These are phyloP conservation scores for Suillus decipiens DNA, from an alignment of 768 basidiomycete species.

Conservation along the genomic window DNA sequence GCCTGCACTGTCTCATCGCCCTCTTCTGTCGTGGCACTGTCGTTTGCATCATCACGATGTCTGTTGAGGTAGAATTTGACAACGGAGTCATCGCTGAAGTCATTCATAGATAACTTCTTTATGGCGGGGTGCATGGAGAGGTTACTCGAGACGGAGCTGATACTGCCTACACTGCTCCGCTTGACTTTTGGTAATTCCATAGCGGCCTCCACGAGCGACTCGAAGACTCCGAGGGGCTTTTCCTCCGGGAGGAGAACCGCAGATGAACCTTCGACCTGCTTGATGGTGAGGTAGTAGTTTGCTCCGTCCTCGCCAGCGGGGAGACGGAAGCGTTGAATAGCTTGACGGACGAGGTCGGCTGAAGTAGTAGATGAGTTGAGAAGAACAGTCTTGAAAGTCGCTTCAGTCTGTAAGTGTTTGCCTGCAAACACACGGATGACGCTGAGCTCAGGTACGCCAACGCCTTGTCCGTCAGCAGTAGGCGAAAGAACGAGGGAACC, in stretches of 20 bases:
- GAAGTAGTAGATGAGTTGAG: slow-evolving; percentile 86
- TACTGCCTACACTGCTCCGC: slow-evolving; percentile 89
- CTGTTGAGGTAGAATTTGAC: slow-evolving; percentile 97
- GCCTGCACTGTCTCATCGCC: slow-evolving; percentile 43
- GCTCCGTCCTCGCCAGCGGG: slow-evolving; percentile 57
- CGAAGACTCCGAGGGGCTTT: slow-evolving; percentile 88
- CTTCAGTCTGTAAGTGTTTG: slow-evolving; percentile 85
- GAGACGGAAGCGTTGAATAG: slow-evolving; percentile 91
- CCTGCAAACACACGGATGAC: slow-evolving; percentile 98
- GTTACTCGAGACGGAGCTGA: slow-evolving; percentile 91
- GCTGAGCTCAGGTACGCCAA: slow-evolving; percentile 77
- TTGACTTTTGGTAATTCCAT: slow-evolving; percentile 86
- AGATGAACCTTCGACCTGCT: slow-evolving; percentile 87
- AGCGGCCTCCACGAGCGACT: slow-evolving; percentile 79
- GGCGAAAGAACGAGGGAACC: slow-evolving; percentile 76
- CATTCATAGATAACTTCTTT: slow-evolving; percentile 91
- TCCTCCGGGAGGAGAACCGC: slow-evolving; percentile 72
- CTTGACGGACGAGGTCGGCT: slow-evolving; percentile 84
- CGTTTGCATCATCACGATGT: slow-evolving; percentile 44
- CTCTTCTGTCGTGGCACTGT: slow-evolving; percentile 48
- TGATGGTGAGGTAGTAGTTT: slow-evolving; percentile 89
- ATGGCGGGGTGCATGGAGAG: slow-evolving; percentile 96
- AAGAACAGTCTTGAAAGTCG: slow-evolving; percentile 97
- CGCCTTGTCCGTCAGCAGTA: slow-evolving; percentile 59
- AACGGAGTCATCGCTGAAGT: slow-evolving; percentile 94